phyloP scores from a whole-genome alignment of 345 rosid genomes.

The Trapa bicornis region DNA sequence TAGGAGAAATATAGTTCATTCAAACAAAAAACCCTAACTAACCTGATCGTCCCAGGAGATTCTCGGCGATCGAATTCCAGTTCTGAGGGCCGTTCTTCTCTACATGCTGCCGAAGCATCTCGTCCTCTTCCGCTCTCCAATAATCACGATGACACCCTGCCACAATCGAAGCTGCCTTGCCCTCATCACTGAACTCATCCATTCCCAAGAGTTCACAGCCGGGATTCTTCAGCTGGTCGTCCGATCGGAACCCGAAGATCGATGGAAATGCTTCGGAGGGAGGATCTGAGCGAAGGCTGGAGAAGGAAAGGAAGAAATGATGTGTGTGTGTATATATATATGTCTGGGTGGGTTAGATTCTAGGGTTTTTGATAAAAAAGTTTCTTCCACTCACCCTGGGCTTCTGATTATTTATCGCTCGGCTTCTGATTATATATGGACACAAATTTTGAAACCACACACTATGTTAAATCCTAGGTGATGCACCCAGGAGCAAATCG shows the following conservation, averaged over 20 bases:
- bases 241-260: conserved; percentile 24
- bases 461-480: conserved; percentile 31
- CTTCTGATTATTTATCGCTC: no score
- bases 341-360: background rate
- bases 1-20: background rate
- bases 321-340: no score
- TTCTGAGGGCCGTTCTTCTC: conserved; percentile 51
- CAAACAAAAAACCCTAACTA: conserved; percentile 2
- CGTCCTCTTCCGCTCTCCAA: conserved; percentile 73
- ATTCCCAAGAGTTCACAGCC: no score
- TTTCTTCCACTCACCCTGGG: no score
- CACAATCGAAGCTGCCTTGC: conserved; percentile 11
- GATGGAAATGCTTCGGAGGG: no score
- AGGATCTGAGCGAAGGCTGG: no score
- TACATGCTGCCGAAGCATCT: conserved; percentile 51
- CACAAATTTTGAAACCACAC: background rate
- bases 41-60: conserved; percentile 70
- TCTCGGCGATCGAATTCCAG: conserved; percentile 67
- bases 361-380: background rate
- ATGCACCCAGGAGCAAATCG: background rate
- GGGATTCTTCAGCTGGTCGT: no score
- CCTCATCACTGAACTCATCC: conserved; percentile 20
- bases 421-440: no score
- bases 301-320: no score
- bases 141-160: conserved; percentile 44